Evolutionary conservation across 2,329 filamentous ascomycete species (phyloP).

Genomic region (Tolypocladium tropicale): DNA sequence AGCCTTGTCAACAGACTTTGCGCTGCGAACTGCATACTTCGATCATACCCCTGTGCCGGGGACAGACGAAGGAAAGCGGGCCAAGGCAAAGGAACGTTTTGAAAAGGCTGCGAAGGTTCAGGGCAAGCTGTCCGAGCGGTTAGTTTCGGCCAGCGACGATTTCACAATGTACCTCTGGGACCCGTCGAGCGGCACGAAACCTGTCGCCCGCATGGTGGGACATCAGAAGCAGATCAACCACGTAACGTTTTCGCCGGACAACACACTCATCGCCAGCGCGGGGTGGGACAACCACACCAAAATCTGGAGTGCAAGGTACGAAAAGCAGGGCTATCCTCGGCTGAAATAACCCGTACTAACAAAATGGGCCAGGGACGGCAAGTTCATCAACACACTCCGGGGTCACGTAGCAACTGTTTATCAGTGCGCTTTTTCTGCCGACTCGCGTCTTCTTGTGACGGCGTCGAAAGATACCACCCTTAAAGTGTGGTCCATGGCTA

Average conservation of each 20-base stretch:
- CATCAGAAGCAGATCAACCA: conserved; percentile 97
- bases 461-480: conserved; percentile 86
- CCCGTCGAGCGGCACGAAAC: conserved; percentile 66
- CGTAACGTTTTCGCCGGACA: conserved; percentile 88
- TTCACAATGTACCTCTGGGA: conserved; percentile 97
- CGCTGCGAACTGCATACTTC: conserved; percentile 73
- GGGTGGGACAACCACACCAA: conserved; percentile 95
- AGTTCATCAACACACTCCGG: conserved; percentile 77
- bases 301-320: conserved; percentile 70
- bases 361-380: conserved; percentile 40
- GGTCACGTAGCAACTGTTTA: conserved; percentile 89
- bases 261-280: conserved; percentile 73
- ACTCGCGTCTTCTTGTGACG: conserved; percentile 80
- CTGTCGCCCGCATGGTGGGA: conserved; percentile 77
- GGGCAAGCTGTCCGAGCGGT: conserved; percentile 67
- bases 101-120: conserved; percentile 72
- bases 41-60: conserved; percentile 67
- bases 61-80: conserved; percentile 58
- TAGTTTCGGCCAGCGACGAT: conserved; percentile 89
- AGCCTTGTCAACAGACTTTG: conserved; percentile 86
- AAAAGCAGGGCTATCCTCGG: not conserved
- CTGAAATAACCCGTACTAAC: conserved; percentile 15
- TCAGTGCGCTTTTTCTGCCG: conserved; percentile 84
- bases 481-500: conserved; percentile 88
- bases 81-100: conserved; percentile 72